These are phyloP conservation scores for Mycena pura DNA, from an alignment of 768 basidiomycete genomes.

Conservation along the genomic window DNA sequence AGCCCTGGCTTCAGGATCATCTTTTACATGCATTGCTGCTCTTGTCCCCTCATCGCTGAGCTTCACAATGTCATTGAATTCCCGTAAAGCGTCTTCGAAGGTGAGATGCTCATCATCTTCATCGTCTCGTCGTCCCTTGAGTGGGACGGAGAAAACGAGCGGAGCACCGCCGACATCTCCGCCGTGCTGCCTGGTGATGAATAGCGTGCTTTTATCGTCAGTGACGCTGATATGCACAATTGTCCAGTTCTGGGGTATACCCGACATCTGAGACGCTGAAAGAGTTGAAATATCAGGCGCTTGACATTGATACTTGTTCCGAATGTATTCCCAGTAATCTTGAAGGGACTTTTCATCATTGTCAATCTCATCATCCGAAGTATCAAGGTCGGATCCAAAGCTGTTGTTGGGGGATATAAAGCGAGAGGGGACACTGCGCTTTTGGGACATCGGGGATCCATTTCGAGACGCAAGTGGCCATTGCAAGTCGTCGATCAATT, in stretches of 20 bases:
- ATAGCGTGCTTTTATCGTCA: slow-evolving; percentile 81
- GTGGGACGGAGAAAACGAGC: slow-evolving; percentile 86
- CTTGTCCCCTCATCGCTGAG: slow-evolving; percentile 79
- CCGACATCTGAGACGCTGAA: slow-evolving; percentile 46
- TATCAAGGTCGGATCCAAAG: slow-evolving; percentile 29
- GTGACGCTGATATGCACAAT: slow-evolving; percentile 85
- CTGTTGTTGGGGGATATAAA: slow-evolving; percentile 23
- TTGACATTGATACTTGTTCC: slow-evolving; percentile 58
- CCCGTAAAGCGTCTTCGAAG: slow-evolving; percentile 73
- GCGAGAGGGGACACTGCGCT: slow-evolving; percentile 24
- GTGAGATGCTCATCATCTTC: slow-evolving; percentile 76
- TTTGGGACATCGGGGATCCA: slow-evolving; percentile 46
- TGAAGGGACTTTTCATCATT: slow-evolving; percentile 44
- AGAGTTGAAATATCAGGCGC: slow-evolving; percentile 48
- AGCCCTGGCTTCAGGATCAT: slow-evolving; percentile 66
- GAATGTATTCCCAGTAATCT: slow-evolving; percentile 69
- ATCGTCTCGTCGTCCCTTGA: slow-evolving; percentile 82
- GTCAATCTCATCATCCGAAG: slow-evolving; percentile 48
- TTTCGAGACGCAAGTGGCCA: slow-evolving; percentile 70
- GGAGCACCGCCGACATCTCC: slow-evolving; percentile 53
- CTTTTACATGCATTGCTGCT: slow-evolving; percentile 73
- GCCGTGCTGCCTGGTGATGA: slow-evolving; percentile 79
- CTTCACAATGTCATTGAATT: slow-evolving; percentile 82
- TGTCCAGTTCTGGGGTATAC: slow-evolving; percentile 81
- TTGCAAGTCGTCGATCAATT: slow-evolving; percentile 64